Evolutionary conservation across 495 filamentous ascomycete species (phyloP).

Genomic region (Xylaria curta): DNA sequence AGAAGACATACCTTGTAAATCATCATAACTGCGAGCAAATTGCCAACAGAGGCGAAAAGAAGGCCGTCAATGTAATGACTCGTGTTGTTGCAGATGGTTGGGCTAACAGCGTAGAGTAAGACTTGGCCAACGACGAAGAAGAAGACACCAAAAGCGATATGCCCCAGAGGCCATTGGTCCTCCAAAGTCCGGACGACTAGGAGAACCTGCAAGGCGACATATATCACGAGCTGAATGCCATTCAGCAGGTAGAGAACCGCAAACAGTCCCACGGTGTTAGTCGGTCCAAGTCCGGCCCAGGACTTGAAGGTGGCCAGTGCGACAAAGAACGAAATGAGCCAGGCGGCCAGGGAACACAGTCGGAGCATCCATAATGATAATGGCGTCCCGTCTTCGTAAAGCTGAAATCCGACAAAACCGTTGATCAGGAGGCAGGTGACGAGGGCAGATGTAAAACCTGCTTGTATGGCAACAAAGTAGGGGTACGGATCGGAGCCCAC

Average conservation of each 20-base stretch:
- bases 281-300: conserved; percentile 84
- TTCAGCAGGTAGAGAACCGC: conserved; percentile 92
- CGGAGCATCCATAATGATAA: conserved; percentile 94
- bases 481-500: conserved; percentile 79
- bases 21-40: conserved; percentile 98
- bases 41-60: conserved; percentile 94
- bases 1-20: conserved; percentile 84
- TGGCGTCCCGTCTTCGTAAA: conserved; percentile 98
- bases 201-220: conserved; percentile 85
- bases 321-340: conserved; percentile 84
- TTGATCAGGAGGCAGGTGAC: conserved; percentile 93
- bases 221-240: conserved; percentile 82
- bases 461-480: conserved; percentile 90
- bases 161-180: conserved; percentile 92
- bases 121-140: conserved; percentile 95
- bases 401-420: conserved; percentile 97
- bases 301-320: conserved; percentile 92
- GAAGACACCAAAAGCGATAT: conserved; percentile 90
- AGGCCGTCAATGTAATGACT: conserved; percentile 95
- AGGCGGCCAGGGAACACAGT: conserved; percentile 76
- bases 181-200: conserved; percentile 90
- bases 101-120: conserved; percentile 87
- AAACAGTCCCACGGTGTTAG: conserved; percentile 87
- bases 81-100: conserved; percentile 80
- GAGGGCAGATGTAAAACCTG: conserved; percentile 86